A percentile compares a stretch with the other conserved stretches of the same genome.
phyloP scores from a whole-genome alignment of 768 basidiomycete genomes.

The Leccinum fibrillosum region DNA sequence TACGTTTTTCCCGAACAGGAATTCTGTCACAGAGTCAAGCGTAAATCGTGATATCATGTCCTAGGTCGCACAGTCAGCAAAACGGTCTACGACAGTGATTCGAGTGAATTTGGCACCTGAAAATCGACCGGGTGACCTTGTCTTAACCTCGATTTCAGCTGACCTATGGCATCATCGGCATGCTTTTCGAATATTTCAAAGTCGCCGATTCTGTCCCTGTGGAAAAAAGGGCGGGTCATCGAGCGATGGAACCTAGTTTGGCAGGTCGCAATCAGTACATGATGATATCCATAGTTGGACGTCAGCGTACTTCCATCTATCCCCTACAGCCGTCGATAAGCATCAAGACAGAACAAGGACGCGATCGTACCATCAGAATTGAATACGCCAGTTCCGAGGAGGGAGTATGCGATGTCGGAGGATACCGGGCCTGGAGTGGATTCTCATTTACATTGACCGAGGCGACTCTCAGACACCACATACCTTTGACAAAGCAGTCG shows the following conservation, averaged over 20 bases:
- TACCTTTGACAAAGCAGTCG: slow-evolving; percentile 40
- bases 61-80: slow-evolving; percentile 23
- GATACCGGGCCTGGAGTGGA: slow-evolving; percentile 12
- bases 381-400: slow-evolving; percentile 60
- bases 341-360: neutral
- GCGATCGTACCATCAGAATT: slow-evolving; percentile 46
- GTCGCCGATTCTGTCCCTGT: slow-evolving; percentile 47
- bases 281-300: neutral
- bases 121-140: slow-evolving; percentile 55
- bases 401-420: slow-evolving; percentile 16
- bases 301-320: slow-evolving; percentile 53
- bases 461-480: slow-evolving; percentile 1
- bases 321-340: slow-evolving; percentile 32
- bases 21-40: slow-evolving; percentile 56
- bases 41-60: slow-evolving; percentile 57
- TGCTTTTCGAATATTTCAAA: slow-evolving; percentile 56
- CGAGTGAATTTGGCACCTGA: slow-evolving; percentile 35
- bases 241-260: slow-evolving; percentile 49
- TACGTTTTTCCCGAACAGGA: slow-evolving; percentile 51
- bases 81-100: neutral
- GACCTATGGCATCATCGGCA: slow-evolving; percentile 43
- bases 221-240: slow-evolving; percentile 63
- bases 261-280: neutral
- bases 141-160: slow-evolving; percentile 39
- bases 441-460: slow-evolving; percentile 19